Percentiles rank a stretch among this genome's conserved stretches.
phyloP scores from a whole-genome alignment of 2,329 filamentous ascomycete species.

The Sordariomycetes sp. region DNA sequence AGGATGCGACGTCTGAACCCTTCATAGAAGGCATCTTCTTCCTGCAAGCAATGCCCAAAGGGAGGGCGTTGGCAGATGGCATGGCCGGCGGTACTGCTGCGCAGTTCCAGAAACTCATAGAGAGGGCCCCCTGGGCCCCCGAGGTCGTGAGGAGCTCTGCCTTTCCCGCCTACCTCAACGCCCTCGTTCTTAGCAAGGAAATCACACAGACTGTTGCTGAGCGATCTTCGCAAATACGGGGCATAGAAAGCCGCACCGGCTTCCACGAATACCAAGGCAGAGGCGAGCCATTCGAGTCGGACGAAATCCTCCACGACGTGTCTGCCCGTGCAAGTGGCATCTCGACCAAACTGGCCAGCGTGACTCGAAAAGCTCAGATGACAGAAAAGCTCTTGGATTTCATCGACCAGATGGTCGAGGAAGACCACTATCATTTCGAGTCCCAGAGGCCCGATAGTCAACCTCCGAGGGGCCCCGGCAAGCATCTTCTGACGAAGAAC shows the following conservation, averaged over 20 bases:
- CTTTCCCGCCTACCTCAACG: constrained; percentile 23
- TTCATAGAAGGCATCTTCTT: constrained; percentile 22
- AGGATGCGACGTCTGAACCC: constrained; percentile 4
- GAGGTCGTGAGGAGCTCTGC: constrained; percentile 17
- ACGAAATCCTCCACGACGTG: constrained; percentile 18
- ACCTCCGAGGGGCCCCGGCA: constrained; percentile 4
- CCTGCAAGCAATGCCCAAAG: constrained; percentile 8
- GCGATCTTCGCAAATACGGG: constrained; percentile 21
- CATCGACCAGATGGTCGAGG: constrained; percentile 9
- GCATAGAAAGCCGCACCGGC: constrained; percentile 25
- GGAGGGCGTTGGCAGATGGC: constrained; percentile 9
- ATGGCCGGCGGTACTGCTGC: not conserved
- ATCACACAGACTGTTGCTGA: constrained; percentile 19
- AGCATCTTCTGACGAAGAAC: constrained; percentile 15
- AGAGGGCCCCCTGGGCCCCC: constrained; percentile 15
- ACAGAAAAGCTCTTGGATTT: constrained; percentile 23
- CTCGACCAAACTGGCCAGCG: constrained; percentile 25
- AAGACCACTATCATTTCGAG: constrained; percentile 4
- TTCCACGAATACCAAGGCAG: constrained; percentile 21
- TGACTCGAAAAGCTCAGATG: constrained; percentile 24
- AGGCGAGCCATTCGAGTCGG: constrained; percentile 37
- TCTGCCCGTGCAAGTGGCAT: constrained; percentile 22
- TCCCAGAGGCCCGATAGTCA: not conserved
- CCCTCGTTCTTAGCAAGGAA: constrained; percentile 21
- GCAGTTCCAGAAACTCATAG: constrained; percentile 13